Evolutionary conservation across 148 eudicot species (phyloP), one percentile per base, ranked within the genome.

Genomic region (Amaranthus cruentus): DNA sequence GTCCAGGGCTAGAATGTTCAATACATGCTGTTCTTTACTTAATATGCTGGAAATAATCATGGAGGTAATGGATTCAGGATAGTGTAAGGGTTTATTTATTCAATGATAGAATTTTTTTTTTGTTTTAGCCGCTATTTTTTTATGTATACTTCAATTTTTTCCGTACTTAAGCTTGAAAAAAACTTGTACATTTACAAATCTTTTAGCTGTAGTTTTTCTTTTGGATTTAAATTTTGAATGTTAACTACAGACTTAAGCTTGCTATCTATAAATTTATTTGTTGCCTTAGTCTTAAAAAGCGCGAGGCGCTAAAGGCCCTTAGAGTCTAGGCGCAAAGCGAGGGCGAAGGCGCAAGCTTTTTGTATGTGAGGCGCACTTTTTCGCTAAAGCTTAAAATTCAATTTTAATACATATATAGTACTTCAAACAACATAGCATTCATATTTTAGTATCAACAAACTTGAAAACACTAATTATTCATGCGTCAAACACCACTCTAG

Each of bases 1-100:
- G 90, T 95, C 74, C 84, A 87, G 76, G 79, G 80, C 76, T 84
- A 80, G 82, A 74, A 81, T 46, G 62, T 38, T 42, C 46, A 67
- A 12, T 48, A 72, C n/a, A 49, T 53, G 9, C 59, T 47, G 38
- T 61, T 12, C 53, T 9, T 61, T 72, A 13, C 69, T 10, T 47
- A 21, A 53, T 28, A 28, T 58, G 55, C 73, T 61, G 64, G 49
- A 73, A 73, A 49, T 62, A 28, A 28, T 28, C 38, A 15, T 60
- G 12, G 9, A 46, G 15, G 50, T n/a, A 7, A 54, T 58, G 28
- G 62, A 67, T 28, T 10, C 59, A 49, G 21, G 18, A 56, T 47
- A 66, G 77, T 64, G 60, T 47, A 48, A 55, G 62, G 50, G 64
- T 54, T 49, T 21, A 62, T 57, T 59, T 69, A 56, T 63, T n/a